Evolutionary conservation across 1,284 basidiomycete genomes (phyloP).

Genomic region (Ustilago loliicola): DNA sequence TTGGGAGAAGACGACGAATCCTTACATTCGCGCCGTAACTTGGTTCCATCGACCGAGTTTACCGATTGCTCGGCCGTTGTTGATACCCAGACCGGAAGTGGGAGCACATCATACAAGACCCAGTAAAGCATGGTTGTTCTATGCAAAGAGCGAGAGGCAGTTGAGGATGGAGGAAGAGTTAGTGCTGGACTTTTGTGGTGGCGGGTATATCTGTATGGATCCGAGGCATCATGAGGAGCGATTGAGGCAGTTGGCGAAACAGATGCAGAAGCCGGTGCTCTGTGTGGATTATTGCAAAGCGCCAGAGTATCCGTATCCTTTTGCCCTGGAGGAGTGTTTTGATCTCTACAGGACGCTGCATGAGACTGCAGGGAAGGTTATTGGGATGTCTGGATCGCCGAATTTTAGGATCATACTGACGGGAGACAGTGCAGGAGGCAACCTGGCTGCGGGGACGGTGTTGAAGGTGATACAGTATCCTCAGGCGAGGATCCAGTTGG

Average conservation of each 20-base stretch:
- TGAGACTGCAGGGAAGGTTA: constrained; percentile 81
- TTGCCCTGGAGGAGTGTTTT: constrained; percentile 91
- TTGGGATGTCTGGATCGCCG: constrained; percentile 78
- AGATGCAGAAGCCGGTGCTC: constrained; percentile 83
- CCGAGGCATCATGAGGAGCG: constrained; percentile 91
- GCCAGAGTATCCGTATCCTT: constrained; percentile 75
- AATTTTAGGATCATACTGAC: constrained; percentile 59
- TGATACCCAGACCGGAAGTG: constrained; percentile 80
- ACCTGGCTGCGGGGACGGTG: constrained; percentile 56
- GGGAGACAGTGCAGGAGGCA: constrained; percentile 65
- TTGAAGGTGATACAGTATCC: constrained; percentile 66
- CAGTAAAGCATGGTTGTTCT: constrained; percentile 87
- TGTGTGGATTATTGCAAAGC: constrained; percentile 95
- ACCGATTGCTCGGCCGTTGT: constrained; percentile 80
- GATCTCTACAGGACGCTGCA: constrained; percentile 86
- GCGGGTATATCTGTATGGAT: constrained; percentile 92
- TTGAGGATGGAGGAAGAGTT: constrained; percentile 72
- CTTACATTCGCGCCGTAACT: constrained; percentile 82
- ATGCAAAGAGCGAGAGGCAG: constrained; percentile 79
- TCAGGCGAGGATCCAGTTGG: constrained; percentile 59
- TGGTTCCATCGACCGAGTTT: constrained; percentile 76
- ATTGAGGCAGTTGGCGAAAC: constrained; percentile 85
- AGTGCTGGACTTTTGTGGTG: constrained; percentile 84
- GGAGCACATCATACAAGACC: constrained; percentile 75
- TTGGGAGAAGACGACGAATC: constrained; percentile 97